Evolutionary conservation across 2,329 filamentous ascomycete species (phyloP).

Genomic region (Fusarium sp.): DNA sequence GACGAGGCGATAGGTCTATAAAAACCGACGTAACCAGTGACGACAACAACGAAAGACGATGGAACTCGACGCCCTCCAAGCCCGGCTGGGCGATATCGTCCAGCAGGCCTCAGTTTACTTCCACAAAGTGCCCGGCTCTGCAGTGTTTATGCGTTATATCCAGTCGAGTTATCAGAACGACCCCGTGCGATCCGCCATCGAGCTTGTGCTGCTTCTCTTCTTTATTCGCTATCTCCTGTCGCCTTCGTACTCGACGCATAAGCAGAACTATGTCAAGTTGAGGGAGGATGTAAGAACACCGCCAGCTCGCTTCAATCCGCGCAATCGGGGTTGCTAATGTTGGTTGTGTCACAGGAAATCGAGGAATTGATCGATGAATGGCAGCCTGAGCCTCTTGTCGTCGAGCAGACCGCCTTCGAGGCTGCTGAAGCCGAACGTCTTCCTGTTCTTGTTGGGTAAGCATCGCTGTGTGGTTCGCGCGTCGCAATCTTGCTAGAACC

Average conservation of each 20-base stretch:
- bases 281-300: constrained; percentile 72
- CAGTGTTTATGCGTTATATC: constrained; percentile 94
- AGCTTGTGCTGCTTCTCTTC: constrained; percentile 93
- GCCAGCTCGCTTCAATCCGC: background rate
- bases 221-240: constrained; percentile 93
- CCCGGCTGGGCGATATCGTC: constrained; percentile 60
- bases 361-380: constrained; percentile 97
- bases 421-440: constrained; percentile 84
- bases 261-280: constrained; percentile 88
- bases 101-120: constrained; percentile 72
- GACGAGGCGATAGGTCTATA: background rate
- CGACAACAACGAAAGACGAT: constrained; percentile 51
- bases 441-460: constrained; percentile 87
- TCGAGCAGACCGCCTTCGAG: constrained; percentile 78
- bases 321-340: constrained; percentile 1
- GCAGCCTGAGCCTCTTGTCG: constrained; percentile 91
- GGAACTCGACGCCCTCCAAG: constrained; percentile 72
- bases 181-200: constrained; percentile 90
- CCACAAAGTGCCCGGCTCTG: constrained; percentile 91
- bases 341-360: constrained; percentile 73
- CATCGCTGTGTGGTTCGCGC: background rate
- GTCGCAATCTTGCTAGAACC: background rate
- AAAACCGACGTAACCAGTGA: background rate
- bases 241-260: constrained; percentile 91
- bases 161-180: constrained; percentile 98